Conservation (phyloP, 2,329 filamentous ascomycete species). For the Microdochium trichocladiopsis region DNA sequence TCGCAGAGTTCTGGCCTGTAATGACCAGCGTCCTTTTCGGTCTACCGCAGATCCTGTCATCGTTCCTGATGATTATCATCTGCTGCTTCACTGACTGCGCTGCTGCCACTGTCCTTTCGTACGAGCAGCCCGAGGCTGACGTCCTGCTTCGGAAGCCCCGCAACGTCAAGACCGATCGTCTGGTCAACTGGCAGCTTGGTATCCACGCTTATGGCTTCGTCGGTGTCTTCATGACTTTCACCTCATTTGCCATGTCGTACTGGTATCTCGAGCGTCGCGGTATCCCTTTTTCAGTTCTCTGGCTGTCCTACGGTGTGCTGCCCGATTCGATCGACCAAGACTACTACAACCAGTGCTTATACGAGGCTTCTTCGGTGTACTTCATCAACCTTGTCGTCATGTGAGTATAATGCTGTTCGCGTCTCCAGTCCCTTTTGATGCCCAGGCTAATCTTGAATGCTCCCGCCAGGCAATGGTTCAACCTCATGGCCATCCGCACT, state of each 20-base stretch:
- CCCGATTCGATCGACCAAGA: slow-evolving; percentile 44
- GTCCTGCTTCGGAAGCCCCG: slow-evolving; percentile 63
- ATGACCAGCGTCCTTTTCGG: slow-evolving; percentile 67
- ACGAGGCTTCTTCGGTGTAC: slow-evolving; percentile 66
- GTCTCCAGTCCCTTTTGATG: not conserved
- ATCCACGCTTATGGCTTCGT: slow-evolving; percentile 67
- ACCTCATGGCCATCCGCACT: slow-evolving; percentile 62
- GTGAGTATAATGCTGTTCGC: slow-evolving; percentile 29
- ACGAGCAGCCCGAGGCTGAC: slow-evolving; percentile 71
- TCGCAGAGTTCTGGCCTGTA: slow-evolving; percentile 70
- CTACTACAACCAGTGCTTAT: slow-evolving; percentile 47
- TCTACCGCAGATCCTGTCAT: slow-evolving; percentile 64
- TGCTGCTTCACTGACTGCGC: slow-evolving; percentile 73
- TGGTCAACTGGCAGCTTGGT: slow-evolving; percentile 68
- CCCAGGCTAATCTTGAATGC: too few species aligned
- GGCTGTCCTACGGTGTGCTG: slow-evolving; percentile 58
- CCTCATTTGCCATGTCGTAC: slow-evolving; percentile 58
- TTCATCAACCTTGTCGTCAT: slow-evolving; percentile 77
- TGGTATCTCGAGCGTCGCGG: slow-evolving; percentile 59
- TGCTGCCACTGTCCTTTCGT: slow-evolving; percentile 66
- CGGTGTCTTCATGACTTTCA: slow-evolving; percentile 54
- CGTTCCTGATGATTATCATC: slow-evolving; percentile 66
- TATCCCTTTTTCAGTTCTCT: slow-evolving; percentile 56
- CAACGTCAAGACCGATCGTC: slow-evolving; percentile 59
- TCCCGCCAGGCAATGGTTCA: slow-evolving; percentile 65